These are phyloP conservation scores for Cajanus cajan DNA, from an alignment of 306 rosid species.

Conservation along the genomic window DNA sequence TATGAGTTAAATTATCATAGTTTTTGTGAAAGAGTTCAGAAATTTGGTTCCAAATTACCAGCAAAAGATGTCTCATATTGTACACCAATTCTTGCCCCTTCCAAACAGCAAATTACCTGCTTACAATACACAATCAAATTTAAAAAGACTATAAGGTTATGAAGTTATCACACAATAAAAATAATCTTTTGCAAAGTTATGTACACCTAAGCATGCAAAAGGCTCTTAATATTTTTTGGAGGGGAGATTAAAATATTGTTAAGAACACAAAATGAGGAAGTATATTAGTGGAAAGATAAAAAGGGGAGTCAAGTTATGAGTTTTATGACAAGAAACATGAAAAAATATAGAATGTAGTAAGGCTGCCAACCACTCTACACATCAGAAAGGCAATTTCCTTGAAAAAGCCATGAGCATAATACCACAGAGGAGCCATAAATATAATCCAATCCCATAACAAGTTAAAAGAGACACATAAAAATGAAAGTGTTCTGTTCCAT, in stretches of 20 bases:
- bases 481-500: not conserved
- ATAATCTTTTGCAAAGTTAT: not conserved
- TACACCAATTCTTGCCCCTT: slow-evolving; percentile 88
- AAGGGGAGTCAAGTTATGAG: not conserved
- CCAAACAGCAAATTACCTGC: slow-evolving; percentile 92
- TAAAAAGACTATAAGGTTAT: not conserved
- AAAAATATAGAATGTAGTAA: not conserved
- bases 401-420: not conserved
- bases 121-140: slow-evolving; percentile 25
- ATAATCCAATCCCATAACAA: not conserved
- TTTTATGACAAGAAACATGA: slow-evolving; percentile 3
- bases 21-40: not conserved
- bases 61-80: slow-evolving; percentile 93
- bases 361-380: not conserved
- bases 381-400: not conserved
- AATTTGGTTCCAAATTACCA: slow-evolving; percentile 51
- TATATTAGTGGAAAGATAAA: not conserved
- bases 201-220: not conserved
- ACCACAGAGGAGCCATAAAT: not conserved
- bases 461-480: not conserved
- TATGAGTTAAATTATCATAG: slow-evolving; percentile 11
- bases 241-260: not conserved
- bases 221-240: not conserved
- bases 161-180: slow-evolving; percentile 7
- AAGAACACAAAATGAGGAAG: not conserved